Evolutionary conservation across 2,329 filamentous ascomycete species (phyloP).

Genomic region (Calonectria pseudoreteaudii): DNA sequence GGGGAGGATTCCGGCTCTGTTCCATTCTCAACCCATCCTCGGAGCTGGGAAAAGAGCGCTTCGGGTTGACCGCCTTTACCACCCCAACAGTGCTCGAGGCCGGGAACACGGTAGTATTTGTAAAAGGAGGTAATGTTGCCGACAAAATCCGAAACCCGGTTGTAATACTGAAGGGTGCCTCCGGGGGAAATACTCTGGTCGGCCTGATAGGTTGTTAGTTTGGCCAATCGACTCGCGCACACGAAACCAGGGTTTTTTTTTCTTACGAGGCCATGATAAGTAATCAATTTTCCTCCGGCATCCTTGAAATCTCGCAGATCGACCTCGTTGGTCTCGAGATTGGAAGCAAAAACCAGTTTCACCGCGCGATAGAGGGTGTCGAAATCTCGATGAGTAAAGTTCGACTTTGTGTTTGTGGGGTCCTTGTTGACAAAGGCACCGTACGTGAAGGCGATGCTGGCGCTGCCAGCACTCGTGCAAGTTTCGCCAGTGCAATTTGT

Average conservation of each 20-base stretch:
- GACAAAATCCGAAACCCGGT: background rate
- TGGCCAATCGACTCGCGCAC: background rate
- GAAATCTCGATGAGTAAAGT: constrained; percentile 1
- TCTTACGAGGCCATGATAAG: constrained; percentile 1
- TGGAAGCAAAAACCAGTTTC: constrained; percentile 11
- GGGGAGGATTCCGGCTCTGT: constrained; percentile 17
- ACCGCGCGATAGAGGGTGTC: background rate
- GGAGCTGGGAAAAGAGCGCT: constrained; percentile 12
- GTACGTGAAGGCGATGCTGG: background rate
- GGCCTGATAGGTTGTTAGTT: background rate
- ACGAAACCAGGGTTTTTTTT: background rate
- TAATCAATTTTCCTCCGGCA: constrained; percentile 4
- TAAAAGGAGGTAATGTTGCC: constrained; percentile 1
- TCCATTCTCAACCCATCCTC: constrained; percentile 27
- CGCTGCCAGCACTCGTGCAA: background rate
- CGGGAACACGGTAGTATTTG: constrained; percentile 23
- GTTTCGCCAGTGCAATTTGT: background rate
- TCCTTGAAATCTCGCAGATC: background rate
- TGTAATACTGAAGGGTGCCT: constrained; percentile 9
- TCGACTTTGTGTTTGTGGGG: background rate
- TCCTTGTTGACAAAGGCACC: constrained; percentile 1
- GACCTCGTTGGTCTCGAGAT: background rate
- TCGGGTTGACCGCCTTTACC: constrained; percentile 10
- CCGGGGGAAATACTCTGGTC: constrained; percentile 11
- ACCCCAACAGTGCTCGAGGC: constrained; percentile 20